Evolutionary conservation across 2,329 filamentous ascomycete species (phyloP), one percentile per base, ranked within the genome.

Genomic region (Domatiomyces globalis): DNA sequence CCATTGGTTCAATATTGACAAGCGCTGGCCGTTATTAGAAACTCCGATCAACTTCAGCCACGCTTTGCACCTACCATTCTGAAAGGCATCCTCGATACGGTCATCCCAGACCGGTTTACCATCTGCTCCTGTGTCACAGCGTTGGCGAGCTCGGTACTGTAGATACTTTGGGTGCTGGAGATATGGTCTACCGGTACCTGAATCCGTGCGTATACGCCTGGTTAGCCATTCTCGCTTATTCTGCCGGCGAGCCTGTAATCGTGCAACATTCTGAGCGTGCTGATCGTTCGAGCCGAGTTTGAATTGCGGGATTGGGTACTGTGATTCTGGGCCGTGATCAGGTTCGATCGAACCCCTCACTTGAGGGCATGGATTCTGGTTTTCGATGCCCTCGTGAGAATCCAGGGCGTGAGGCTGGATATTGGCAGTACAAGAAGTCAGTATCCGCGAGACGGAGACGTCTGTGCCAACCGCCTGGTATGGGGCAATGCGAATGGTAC

Each of bases 1-100:
- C 79, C 71, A 80, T 78, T 1, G 77, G 77, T 49, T 73, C 67
- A 54, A 71, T 77, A 60, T 72, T 75, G 56, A 72, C 71, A 15
- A 81, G 71, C 18, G 77, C 70, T 68, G 64, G 62, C 52, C 5
- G 10, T 10, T 2, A n/a, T 45, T 27, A 45, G 43, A 19, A 19
- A n/a, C 43, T 45, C 20, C 10, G 9, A 33, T 20, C 45, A 7
- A 25, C 36, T 49, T 59, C 54, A 65, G 53, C 22, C 29, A 50
- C 39, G 6, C 33, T 22, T n/a, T 17, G 5, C 46, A 50, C 61
- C 62, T 57, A 72, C 71, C 71, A 59, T 71, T 67, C 56, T 72
- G 69, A 56, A 73, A 73, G 36, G 71, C 69, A 59, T 71, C 68
- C 56, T 73, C 71, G 47, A 72, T 60, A 50, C 65, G 62, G 57